Evolutionary conservation across 164 flowering plant genomes (phyloP).

Genomic region (Chloranthus sessilifolius): DNA sequence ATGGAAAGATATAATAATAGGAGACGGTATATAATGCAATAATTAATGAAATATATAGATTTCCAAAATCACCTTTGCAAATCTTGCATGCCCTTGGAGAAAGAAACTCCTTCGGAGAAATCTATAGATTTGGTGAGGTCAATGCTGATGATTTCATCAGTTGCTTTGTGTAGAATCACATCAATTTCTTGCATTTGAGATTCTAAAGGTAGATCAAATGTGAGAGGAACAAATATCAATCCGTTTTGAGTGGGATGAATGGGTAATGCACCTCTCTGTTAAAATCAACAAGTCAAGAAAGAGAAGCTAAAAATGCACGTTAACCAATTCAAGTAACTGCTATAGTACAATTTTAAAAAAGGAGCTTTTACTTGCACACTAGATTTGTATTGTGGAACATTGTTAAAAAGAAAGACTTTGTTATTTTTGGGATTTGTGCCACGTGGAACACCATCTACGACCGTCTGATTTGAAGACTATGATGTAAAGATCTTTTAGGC

Average conservation of each 20-base stretch:
- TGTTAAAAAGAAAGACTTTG: too few relatives aligned
- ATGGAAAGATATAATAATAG: too few relatives aligned
- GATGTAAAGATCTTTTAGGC: too few relatives aligned
- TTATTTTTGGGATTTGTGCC: too few relatives aligned
- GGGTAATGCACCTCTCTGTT: slow-evolving; percentile 96
- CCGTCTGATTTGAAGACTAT: too few relatives aligned
- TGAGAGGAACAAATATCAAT: slow-evolving; percentile 74
- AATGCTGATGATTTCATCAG: slow-evolving; percentile 72
- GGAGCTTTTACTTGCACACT: too few relatives aligned
- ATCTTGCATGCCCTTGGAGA: slow-evolving; percentile 62
- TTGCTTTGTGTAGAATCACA: slow-evolving; percentile 82
- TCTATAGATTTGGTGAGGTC: slow-evolving; percentile 33
- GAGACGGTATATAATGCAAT: not conserved
- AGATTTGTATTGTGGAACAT: too few relatives aligned
- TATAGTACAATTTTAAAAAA: not conserved
- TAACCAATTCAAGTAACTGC: not conserved
- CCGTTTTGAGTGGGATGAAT: slow-evolving; percentile 61
- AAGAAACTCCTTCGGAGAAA: slow-evolving; percentile 30
- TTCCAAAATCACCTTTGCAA: slow-evolving; percentile 42
- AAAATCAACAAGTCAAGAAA: slow-evolving; percentile 15
- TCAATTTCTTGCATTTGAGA: slow-evolving; percentile 64
- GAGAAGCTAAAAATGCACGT: not conserved
- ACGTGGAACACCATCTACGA: too few relatives aligned
- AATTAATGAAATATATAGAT: not conserved
- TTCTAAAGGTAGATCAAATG: slow-evolving; percentile 52